Conservation (phyloP, 495 filamentous ascomycete species). For the Halenospora varia region DNA sequence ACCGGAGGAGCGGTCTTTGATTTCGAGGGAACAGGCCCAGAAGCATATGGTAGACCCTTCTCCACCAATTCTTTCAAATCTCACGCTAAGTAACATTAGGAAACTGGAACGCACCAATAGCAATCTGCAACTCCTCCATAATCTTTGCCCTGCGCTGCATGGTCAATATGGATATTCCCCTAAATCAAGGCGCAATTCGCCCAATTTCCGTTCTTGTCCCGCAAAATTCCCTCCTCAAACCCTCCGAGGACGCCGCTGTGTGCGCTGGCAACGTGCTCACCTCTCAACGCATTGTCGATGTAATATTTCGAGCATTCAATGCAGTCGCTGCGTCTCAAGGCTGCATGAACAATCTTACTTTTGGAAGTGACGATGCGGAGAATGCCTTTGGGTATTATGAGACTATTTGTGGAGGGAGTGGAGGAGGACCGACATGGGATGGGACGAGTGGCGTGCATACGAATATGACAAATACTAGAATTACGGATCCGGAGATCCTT, state of each 20-base stretch:
- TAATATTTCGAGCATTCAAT: slow-evolving; percentile 85
- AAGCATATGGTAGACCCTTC: slow-evolving; percentile 67
- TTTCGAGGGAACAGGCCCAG: slow-evolving; percentile 84
- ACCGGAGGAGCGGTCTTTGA: slow-evolving; percentile 88
- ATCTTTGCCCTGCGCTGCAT: slow-evolving; percentile 94
- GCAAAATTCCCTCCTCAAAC: slow-evolving; percentile 74
- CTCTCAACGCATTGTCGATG: slow-evolving; percentile 85
- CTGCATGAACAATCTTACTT: slow-evolving; percentile 87
- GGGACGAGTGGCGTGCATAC: slow-evolving; percentile 88
- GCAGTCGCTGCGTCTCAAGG: slow-evolving; percentile 91
- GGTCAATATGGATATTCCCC: slow-evolving; percentile 87
- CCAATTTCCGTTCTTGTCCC: slow-evolving; percentile 88
- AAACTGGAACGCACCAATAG: slow-evolving; percentile 92
- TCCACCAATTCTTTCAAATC: not conserved
- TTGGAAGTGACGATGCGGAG: slow-evolving; percentile 59
- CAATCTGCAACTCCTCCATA: slow-evolving; percentile 90
- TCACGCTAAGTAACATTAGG: slow-evolving; percentile 11
- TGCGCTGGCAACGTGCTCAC: slow-evolving; percentile 96
- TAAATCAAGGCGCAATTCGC: slow-evolving; percentile 95
- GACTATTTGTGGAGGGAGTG: slow-evolving; percentile 90
- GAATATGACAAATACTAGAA: slow-evolving; percentile 98
- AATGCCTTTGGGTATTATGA: slow-evolving; percentile 98
- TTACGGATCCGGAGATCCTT: slow-evolving; percentile 92
- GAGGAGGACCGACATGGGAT: slow-evolving; percentile 82
- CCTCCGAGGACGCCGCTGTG: slow-evolving; percentile 83